Evolutionary conservation across 768 basidiomycete species (phyloP), one percentile per base, ranked within the genome.

Genomic region (Pleurotus tuber-regium): DNA sequence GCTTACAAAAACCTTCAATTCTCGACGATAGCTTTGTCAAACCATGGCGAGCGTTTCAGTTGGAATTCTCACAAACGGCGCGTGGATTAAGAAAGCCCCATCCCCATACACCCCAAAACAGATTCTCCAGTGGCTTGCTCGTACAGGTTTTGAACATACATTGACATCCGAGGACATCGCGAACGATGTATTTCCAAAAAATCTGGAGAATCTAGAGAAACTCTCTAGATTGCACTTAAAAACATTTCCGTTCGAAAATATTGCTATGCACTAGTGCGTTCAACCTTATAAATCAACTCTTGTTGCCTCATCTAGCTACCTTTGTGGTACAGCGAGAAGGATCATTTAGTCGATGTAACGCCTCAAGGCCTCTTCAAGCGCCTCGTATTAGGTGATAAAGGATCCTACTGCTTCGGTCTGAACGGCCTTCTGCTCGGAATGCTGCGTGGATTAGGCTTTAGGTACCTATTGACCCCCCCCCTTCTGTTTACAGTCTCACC

Each of bases 241-340:
- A n/a, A 56, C 68, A 3, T 70, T 71, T 36, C 69, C 70, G 2
- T 73, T 66, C 47, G 70, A 73, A 51, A 71, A 70, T 38, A 70
- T 66, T 0, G 58, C 59, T 4, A 70, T 73, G 66, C 71, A 71
- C 43, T 72, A 71, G 71, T 72, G 52, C 51, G 70, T 7, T 9
- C 26, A 9, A n/a, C 18, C 26, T 24, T 14, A 41, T 18, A 52
- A 12, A 8, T 26, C 16, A 25, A 12, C 24, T n/a, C 10, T 21
- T 11, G n/a, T 29, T n/a, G 19, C 14, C 46, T 47, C 19, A 18
- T 16, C 25, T 16, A 12, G 4, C 3, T 6, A 31, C 26, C 3
- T 1, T 21, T 53, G 38, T 9, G 21, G 26, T 40, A 16, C 30
- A 68, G 64, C 21, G 55, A 63, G n/a, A 30, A 52, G 11, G 54